Percentiles rank a stretch among this genome's conserved stretches.
Evolutionary conservation across 495 filamentous ascomycete species (phyloP).

Genomic region (Podospora bellae-mahoneyi): DNA sequence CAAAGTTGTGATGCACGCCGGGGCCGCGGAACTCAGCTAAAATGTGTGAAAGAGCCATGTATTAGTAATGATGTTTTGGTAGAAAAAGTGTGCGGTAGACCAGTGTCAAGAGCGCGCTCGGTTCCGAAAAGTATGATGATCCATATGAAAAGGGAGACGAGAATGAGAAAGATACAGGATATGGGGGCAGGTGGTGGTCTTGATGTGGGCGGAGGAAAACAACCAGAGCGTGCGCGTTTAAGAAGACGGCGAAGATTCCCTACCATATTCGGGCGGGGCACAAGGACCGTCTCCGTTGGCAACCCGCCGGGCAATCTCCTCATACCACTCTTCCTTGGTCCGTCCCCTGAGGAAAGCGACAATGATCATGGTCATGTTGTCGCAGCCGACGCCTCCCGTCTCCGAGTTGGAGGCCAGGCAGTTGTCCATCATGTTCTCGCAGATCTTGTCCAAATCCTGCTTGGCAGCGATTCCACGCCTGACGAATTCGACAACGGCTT

Average conservation of each 20-base stretch:
- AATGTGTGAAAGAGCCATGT: constrained; percentile 26
- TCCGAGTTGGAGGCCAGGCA: constrained; percentile 95
- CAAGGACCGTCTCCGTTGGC: constrained; percentile 97
- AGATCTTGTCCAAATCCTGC: constrained; percentile 87
- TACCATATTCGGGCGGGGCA: constrained; percentile 99
- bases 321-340: constrained; percentile 97
- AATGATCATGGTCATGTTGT: constrained; percentile 98
- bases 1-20: constrained; percentile 82
- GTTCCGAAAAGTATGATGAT: neutral
- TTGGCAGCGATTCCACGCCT: constrained; percentile 91
- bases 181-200: neutral
- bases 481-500: constrained; percentile 95
- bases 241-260: constrained; percentile 43
- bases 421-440: constrained; percentile 99
- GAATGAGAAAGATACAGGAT: neutral
- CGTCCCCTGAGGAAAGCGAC: constrained; percentile 84
- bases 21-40: constrained; percentile 95
- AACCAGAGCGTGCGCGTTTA: constrained; percentile 15
- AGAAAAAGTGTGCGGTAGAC: neutral
- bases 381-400: constrained; percentile 95
- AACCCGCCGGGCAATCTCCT: constrained; percentile 88
- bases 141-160: neutral
- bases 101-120: neutral
- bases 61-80: constrained; percentile 26
- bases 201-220: constrained; percentile 5